Evolutionary conservation across 371 early-diverging fungal species (phyloP).

Genomic region (Mucor lusitanicus): DNA sequence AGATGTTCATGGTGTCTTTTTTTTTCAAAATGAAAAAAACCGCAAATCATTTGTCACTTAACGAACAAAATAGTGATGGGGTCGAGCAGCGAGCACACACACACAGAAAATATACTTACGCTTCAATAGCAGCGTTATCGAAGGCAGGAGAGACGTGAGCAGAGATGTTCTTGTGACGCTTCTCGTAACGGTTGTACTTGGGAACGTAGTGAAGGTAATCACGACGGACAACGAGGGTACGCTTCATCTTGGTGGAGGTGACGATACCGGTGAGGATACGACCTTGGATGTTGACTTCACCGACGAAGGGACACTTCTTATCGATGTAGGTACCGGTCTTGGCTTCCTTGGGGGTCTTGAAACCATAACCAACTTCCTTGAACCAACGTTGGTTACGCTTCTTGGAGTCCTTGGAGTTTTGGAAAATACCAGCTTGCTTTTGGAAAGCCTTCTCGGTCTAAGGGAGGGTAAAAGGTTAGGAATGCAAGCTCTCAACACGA

Average conservation of each 20-base stretch:
- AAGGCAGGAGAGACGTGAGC: slow-evolving; percentile 99
- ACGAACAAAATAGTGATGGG: slow-evolving; percentile 17
- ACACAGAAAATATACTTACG: slow-evolving; percentile 34
- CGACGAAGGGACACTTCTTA: slow-evolving; percentile 99
- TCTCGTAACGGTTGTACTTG: slow-evolving; percentile 99
- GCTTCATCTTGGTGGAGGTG: slow-evolving; percentile 98
- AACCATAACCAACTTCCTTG: slow-evolving; percentile 99
- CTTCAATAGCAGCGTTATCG: slow-evolving; percentile 82
- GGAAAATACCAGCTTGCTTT: slow-evolving; percentile 97
- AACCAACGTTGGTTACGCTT: slow-evolving; percentile 89
- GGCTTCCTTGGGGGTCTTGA: slow-evolving; percentile 99
- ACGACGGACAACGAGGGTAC: slow-evolving; percentile 97
- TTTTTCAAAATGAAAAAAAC: not conserved
- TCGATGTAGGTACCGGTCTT: slow-evolving; percentile 97
- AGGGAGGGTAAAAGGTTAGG: not conserved
- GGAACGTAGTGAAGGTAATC: slow-evolving; percentile 99
- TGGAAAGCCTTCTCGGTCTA: slow-evolving; percentile 92
- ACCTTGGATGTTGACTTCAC: slow-evolving; percentile 98
- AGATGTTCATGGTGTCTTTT: not conserved
- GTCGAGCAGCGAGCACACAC: not conserved
- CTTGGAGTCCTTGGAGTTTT: slow-evolving; percentile 83
- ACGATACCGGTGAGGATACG: slow-evolving; percentile 98
- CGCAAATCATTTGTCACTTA: slow-evolving; percentile 11
- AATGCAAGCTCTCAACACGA: not conserved
- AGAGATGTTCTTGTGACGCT: slow-evolving; percentile 99